Percentiles rank a stretch among this genome's conserved stretches.
Conservation (phyloP, 2,329 filamentous ascomycete species). For the Acrocalymma vagum region DNA sequence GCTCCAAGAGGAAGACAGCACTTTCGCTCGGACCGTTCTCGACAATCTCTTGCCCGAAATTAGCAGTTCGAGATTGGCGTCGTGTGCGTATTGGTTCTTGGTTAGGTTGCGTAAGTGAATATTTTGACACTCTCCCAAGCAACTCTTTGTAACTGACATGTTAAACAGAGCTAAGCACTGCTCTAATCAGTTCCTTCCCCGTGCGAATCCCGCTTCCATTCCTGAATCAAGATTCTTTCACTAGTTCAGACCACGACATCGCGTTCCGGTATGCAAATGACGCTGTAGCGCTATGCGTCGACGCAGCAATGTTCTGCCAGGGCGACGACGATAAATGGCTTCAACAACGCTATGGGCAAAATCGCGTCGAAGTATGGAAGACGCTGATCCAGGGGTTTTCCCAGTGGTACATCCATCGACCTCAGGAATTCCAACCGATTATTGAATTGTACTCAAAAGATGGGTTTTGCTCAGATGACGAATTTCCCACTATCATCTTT, state of each 20-base stretch:
- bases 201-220: constrained; percentile 19
- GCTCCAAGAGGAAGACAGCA: constrained; percentile 4
- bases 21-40: constrained; percentile 1
- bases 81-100: constrained; percentile 24
- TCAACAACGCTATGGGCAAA: constrained; percentile 25
- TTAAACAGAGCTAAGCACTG: constrained; percentile 24
- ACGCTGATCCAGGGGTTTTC: constrained; percentile 22
- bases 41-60: constrained; percentile 14
- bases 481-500: constrained; percentile 56
- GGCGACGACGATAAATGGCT: constrained; percentile 29
- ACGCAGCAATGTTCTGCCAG: constrained; percentile 26
- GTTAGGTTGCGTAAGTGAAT: constrained; percentile 24
- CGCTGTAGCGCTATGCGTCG: constrained; percentile 25
- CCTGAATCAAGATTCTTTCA: neutral
- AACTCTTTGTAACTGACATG: constrained; percentile 4
- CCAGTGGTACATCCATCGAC: constrained; percentile 29
- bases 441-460: constrained; percentile 39
- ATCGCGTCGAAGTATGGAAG: constrained; percentile 29
- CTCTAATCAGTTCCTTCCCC: constrained; percentile 14
- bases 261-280: constrained; percentile 21
- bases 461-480: constrained; percentile 25
- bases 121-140: neutral
- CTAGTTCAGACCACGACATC: constrained; percentile 1
- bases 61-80: constrained; percentile 6
- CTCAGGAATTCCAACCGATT: constrained; percentile 36